Evolutionary conservation across 305 asterid genomes (phyloP).

Genomic region (Fraxinus dipetala): DNA sequence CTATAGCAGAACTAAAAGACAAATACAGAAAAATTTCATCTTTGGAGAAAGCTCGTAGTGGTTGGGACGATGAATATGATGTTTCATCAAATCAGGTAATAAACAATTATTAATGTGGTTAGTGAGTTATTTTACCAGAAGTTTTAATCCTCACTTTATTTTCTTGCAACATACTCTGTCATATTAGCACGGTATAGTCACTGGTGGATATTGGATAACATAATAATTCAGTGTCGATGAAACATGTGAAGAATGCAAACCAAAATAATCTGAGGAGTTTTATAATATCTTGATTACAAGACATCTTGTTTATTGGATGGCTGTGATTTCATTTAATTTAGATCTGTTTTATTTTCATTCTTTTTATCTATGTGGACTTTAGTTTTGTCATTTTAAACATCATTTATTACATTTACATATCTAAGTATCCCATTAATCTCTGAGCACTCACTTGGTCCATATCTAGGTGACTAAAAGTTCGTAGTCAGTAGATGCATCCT

Average conservation of each 20-base stretch:
- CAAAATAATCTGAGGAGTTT: background rate
- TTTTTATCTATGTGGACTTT: background rate
- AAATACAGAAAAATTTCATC: conserved; percentile 73
- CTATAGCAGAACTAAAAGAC: conserved; percentile 72
- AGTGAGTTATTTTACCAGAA: background rate
- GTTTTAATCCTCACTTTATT: background rate
- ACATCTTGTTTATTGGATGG: conserved; percentile 5
- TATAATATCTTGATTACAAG: conserved; percentile 7
- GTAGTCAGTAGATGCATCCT: background rate
- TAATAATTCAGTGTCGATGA: conserved; percentile 3
- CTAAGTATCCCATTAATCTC: background rate
- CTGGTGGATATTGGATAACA: background rate
- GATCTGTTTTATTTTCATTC: background rate
- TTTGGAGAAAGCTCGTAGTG: conserved; percentile 61
- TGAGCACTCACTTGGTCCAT: background rate
- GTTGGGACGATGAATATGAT: conserved; percentile 89
- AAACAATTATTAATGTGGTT: background rate
- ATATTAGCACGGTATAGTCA: background rate
- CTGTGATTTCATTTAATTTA: background rate
- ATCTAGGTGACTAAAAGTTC: background rate
- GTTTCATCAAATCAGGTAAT: conserved; percentile 82
- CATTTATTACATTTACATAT: background rate
- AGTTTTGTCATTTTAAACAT: background rate
- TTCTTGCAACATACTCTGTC: background rate
- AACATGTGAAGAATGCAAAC: background rate